phyloP scores from a whole-genome alignment of 2,329 filamentous ascomycete species.

The Fusarium mexicanum region DNA sequence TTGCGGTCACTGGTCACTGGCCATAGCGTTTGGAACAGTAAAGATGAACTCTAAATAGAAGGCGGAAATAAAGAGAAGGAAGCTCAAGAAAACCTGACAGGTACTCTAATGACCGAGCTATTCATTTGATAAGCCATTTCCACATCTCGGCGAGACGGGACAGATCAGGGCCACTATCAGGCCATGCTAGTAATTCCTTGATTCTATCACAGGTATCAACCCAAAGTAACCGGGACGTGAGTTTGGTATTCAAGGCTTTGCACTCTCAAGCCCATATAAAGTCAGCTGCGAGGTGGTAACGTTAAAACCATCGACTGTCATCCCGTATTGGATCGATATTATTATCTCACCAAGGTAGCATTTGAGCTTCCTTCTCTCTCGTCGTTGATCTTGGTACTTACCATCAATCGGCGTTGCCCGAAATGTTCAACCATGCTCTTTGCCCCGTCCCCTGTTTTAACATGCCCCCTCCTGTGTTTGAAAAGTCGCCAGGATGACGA shows the following conservation, averaged over 20 bases:
- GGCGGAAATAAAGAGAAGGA: background rate
- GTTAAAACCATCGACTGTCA: background rate
- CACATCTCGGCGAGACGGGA: background rate
- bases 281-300: background rate
- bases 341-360: background rate
- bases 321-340: background rate
- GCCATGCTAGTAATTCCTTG: background rate
- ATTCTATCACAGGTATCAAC: background rate
- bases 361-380: background rate
- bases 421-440: background rate
- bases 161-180: background rate
- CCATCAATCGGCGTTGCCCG: background rate
- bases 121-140: background rate
- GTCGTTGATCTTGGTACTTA: background rate
- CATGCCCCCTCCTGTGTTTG: slow-evolving; percentile 15
- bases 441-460: slow-evolving; percentile 11
- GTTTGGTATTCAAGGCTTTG: background rate
- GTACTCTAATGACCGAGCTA: background rate
- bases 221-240: background rate
- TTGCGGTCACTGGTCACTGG: background rate
- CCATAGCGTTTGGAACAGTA: background rate
- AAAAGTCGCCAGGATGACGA: slow-evolving; percentile 18
- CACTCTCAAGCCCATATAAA: background rate
- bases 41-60: background rate
- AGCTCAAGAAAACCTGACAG: background rate